Percentiles rank a stretch among this genome's conserved stretches.
phyloP scores from a whole-genome alignment of 1,284 basidiomycete species.

The Anthracocystis setariae region DNA sequence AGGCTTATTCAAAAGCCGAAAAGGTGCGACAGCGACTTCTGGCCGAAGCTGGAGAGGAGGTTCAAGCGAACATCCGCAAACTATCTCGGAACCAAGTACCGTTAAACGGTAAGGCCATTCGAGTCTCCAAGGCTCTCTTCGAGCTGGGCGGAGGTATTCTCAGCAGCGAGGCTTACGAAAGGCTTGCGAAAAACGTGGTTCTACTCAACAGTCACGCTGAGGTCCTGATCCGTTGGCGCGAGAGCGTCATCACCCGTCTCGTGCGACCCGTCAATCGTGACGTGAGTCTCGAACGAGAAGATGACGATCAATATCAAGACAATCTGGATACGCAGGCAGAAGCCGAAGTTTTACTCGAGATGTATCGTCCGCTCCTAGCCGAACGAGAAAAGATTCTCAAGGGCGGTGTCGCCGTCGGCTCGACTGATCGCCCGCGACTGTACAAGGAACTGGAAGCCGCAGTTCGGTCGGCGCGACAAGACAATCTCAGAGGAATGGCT shows the following conservation, averaged over 20 bases:
- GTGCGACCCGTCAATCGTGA: slow-evolving; percentile 60
- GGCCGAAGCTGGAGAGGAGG: slow-evolving; percentile 41
- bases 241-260: slow-evolving; percentile 46
- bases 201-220: slow-evolving; percentile 54
- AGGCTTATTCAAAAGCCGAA: slow-evolving; percentile 57
- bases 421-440: slow-evolving; percentile 51
- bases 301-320: slow-evolving; percentile 65
- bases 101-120: slow-evolving; percentile 3
- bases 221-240: slow-evolving; percentile 54
- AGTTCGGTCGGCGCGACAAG: slow-evolving; percentile 25
- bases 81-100: slow-evolving; percentile 14
- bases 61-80: slow-evolving; percentile 32
- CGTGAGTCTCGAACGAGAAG: slow-evolving; percentile 55
- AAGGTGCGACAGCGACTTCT: slow-evolving; percentile 55
- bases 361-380: slow-evolving; percentile 60
- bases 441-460: slow-evolving; percentile 53
- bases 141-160: slow-evolving; percentile 32
- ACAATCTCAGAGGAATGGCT: slow-evolving; percentile 23
- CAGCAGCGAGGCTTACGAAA: slow-evolving; percentile 12
- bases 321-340: slow-evolving; percentile 64
- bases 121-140: slow-evolving; percentile 21
- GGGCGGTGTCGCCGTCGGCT: slow-evolving; percentile 50
- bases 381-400: slow-evolving; percentile 62
- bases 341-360: slow-evolving; percentile 62
- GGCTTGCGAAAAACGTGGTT: slow-evolving; percentile 4